Percentiles rank a stretch among this genome's conserved stretches.
Conservation (phyloP, 192 early-diverging fungal species). For the Mycoemilia scoparia region DNA sequence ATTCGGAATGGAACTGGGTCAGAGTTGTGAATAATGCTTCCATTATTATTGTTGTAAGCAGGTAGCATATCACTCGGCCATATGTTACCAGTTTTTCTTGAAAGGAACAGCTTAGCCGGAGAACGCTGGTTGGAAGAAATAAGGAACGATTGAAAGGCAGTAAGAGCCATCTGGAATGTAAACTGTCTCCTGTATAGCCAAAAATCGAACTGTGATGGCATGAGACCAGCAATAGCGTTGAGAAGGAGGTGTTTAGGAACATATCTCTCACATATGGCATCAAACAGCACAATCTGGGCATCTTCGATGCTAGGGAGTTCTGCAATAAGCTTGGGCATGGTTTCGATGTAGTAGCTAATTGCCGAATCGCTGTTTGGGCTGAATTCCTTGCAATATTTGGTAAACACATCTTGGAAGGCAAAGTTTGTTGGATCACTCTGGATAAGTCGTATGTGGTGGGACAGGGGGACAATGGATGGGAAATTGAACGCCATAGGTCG, state of each 20-base stretch:
- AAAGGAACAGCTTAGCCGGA: constrained; percentile 80
- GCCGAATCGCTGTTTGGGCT: constrained; percentile 77
- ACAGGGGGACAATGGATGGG: constrained; percentile 85
- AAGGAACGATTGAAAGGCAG: constrained; percentile 82
- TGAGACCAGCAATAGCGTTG: constrained; percentile 53
- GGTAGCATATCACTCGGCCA: constrained; percentile 78
- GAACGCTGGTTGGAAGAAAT: constrained; percentile 72
- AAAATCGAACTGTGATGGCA: constrained; percentile 69
- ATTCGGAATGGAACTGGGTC: constrained; percentile 95
- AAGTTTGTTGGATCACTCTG: constrained; percentile 80
- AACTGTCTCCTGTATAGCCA: constrained; percentile 94
- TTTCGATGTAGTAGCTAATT: constrained; percentile 57
- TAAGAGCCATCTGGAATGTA: constrained; percentile 69
- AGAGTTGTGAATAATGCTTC: constrained; percentile 40
- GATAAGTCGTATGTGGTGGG: constrained; percentile 80
- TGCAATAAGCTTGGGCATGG: constrained; percentile 28
- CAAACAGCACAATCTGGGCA: constrained; percentile 69
- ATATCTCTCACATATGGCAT: constrained; percentile 67
- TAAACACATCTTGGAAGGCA: constrained; percentile 85
- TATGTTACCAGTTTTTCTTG: constrained; percentile 65
- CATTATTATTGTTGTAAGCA: constrained; percentile 14
- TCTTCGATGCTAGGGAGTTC: constrained; percentile 41
- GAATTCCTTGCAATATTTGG: constrained; percentile 55
- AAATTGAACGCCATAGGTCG: constrained; percentile 61
- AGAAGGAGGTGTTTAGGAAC: constrained; percentile 73